phyloP scores from a whole-genome alignment of 169 alveolate genomes.

The Plasmodium reichenowi region DNA sequence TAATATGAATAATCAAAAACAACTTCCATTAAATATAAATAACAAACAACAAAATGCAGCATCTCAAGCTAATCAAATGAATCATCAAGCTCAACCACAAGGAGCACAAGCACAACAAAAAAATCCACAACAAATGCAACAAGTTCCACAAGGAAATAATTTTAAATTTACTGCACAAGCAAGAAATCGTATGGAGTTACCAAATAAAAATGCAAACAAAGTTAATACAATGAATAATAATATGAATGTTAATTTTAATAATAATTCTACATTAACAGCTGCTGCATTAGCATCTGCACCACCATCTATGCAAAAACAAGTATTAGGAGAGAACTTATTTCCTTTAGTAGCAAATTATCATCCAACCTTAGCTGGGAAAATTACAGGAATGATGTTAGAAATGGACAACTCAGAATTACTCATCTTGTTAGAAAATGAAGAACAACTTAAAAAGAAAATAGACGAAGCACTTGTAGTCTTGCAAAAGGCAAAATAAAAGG shows the following conservation, averaged over 20 bases:
- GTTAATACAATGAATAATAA: slow-evolving; percentile 38
- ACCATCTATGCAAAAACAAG: slow-evolving; percentile 94
- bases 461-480: slow-evolving; percentile 94
- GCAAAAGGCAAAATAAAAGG: slow-evolving; percentile 83
- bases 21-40: slow-evolving; percentile 51
- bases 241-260: slow-evolving; percentile 64
- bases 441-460: slow-evolving; percentile 92
- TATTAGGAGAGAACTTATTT: slow-evolving; percentile 95
- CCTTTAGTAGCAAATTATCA: slow-evolving; percentile 93
- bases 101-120: slow-evolving; percentile 34
- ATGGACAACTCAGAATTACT: slow-evolving; percentile 95
- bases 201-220: slow-evolving; percentile 66
- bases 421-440: slow-evolving; percentile 91
- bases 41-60: slow-evolving; percentile 16
- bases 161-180: slow-evolving; percentile 89
- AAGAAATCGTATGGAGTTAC: slow-evolving; percentile 83
- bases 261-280: slow-evolving; percentile 83
- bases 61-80: slow-evolving; percentile 13
- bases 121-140: slow-evolving; percentile 46
- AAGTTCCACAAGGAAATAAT: slow-evolving; percentile 33
- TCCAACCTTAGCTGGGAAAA: slow-evolving; percentile 95
- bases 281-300: slow-evolving; percentile 90
- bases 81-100: slow-evolving; percentile 32
- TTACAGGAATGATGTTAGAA: slow-evolving; percentile 97
- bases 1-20: slow-evolving; percentile 45